A percentile compares a stretch with the other conserved stretches of the same genome.
Evolutionary conservation across 2,329 filamentous ascomycete species (phyloP).

Genomic region (Epichloe scottii): DNA sequence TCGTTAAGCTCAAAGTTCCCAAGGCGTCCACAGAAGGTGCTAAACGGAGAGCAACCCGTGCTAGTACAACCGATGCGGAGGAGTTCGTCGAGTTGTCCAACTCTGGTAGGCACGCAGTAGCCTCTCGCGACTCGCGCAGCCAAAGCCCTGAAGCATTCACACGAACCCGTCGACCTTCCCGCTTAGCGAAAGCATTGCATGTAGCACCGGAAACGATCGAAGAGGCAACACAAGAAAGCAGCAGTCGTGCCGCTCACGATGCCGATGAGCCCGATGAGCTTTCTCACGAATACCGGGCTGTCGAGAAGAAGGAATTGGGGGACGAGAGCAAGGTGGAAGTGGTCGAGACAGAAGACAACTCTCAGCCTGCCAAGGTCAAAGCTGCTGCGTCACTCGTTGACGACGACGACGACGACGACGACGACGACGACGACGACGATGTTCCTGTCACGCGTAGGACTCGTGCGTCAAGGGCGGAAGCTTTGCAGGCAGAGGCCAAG

Average conservation of each 20-base stretch:
- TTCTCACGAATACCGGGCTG: slow-evolving; percentile 18
- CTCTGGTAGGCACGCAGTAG: slow-evolving; percentile 45
- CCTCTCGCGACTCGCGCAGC: slow-evolving; percentile 38
- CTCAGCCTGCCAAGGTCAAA: slow-evolving; percentile 14
- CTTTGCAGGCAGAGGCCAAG: slow-evolving; percentile 18
- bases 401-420: slow-evolving; percentile 30
- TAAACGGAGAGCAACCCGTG: slow-evolving; percentile 38
- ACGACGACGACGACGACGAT: slow-evolving; percentile 38
- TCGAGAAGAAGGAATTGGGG: slow-evolving; percentile 18
- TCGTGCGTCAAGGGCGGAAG: slow-evolving; percentile 22
- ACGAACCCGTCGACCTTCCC: slow-evolving; percentile 31
- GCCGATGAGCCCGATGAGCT: slow-evolving; percentile 26
- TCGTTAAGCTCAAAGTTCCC: slow-evolving; percentile 34
- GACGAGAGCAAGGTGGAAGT: slow-evolving; percentile 18
- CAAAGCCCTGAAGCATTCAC: slow-evolving; percentile 40
- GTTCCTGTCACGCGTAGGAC: slow-evolving; percentile 35
- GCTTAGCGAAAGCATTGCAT: slow-evolving; percentile 38
- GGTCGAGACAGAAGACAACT: slow-evolving; percentile 11
- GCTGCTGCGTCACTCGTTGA: slow-evolving; percentile 10
- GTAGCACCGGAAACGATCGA: slow-evolving; percentile 34
- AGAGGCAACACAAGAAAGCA: slow-evolving; percentile 42
- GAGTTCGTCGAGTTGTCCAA: slow-evolving; percentile 45
- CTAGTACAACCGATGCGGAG: slow-evolving; percentile 41
- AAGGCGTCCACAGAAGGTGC: slow-evolving; percentile 14
- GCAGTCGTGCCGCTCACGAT: slow-evolving; percentile 20